phyloP scores from a whole-genome alignment of 2,329 filamentous ascomycete species.

The Arthrobotrys iridis region DNA sequence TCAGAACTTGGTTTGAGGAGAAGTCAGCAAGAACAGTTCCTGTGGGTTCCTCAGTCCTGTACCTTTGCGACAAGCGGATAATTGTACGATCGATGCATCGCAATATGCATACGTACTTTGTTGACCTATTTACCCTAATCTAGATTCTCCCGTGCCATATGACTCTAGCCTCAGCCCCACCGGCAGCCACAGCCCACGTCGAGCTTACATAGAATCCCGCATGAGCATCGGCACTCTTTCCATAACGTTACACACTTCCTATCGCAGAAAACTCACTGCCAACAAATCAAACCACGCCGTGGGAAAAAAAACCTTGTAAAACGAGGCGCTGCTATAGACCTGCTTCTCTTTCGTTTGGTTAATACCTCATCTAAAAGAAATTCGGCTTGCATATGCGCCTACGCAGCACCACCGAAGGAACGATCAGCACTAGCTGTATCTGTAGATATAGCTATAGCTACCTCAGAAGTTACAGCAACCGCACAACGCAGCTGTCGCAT shows the following conservation, averaged over 20 bases:
- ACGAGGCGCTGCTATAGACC: slow-evolving; percentile 3
- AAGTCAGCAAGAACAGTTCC: not conserved
- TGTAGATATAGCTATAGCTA: not conserved
- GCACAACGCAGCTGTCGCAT: slow-evolving; percentile 29
- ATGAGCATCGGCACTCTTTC: not conserved
- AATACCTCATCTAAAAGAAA: not conserved
- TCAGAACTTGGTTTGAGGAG: not conserved
- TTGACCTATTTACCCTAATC: not conserved
- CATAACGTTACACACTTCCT: slow-evolving; percentile 37
- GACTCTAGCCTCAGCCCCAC: slow-evolving; percentile 10
- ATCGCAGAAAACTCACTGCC: not conserved
- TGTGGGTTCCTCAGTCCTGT: not conserved
- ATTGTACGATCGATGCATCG: too few relatives aligned
- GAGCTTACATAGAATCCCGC: too few relatives aligned
- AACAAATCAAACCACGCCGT: slow-evolving; percentile 9
- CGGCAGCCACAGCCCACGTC: slow-evolving; percentile 16
- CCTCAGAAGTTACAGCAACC: not conserved
- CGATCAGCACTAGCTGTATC: not conserved
- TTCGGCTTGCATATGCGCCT: slow-evolving; percentile 5
- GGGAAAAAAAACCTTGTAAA: not conserved
- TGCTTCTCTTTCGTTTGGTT: not conserved
- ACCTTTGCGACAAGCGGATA: slow-evolving; percentile 2
- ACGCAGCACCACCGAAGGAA: not conserved
- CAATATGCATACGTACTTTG: slow-evolving; percentile 1
- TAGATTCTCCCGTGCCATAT: not conserved